Percentiles rank a stretch among this genome's conserved stretches.
phyloP scores from a whole-genome alignment of 2,329 filamentous ascomycete genomes.

The Metarhizium anisopliae region DNA sequence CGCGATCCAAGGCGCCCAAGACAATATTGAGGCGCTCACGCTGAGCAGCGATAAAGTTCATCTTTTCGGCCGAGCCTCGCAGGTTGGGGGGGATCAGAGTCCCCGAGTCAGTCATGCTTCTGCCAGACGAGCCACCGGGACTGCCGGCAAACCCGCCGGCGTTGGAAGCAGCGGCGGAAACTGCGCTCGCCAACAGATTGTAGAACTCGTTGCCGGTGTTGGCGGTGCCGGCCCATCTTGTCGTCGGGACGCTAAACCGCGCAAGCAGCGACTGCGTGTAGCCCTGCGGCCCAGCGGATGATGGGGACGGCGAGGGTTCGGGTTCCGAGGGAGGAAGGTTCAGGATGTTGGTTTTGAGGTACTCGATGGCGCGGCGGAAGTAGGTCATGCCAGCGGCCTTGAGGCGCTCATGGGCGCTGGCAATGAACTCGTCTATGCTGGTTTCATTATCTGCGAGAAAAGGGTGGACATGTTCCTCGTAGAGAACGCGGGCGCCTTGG shows the following conservation, averaged over 20 bases:
- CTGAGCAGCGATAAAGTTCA: conserved; percentile 69
- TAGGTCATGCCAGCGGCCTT: conserved; percentile 70
- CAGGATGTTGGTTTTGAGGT: conserved; percentile 68
- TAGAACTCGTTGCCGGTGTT: conserved; percentile 59
- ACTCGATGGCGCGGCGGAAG: conserved; percentile 60
- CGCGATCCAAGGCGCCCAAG: conserved; percentile 68
- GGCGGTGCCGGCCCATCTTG: conserved; percentile 45
- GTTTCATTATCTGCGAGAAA: conserved; percentile 81
- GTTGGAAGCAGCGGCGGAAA: conserved; percentile 53
- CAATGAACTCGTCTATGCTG: conserved; percentile 86
- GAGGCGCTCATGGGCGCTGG: conserved; percentile 67
- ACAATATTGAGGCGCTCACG: conserved; percentile 68
- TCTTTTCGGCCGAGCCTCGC: conserved; percentile 54
- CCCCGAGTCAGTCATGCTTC: conserved; percentile 31
- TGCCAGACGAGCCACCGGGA: conserved; percentile 4
- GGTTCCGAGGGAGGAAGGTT: conserved; percentile 47
- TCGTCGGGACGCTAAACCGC: conserved; percentile 73
- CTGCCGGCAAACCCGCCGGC: conserved; percentile 25
- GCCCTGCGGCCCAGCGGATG: conserved; percentile 33
- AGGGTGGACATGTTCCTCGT: conserved; percentile 77
- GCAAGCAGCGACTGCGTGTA: conserved; percentile 80
- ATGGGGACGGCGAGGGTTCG: conserved; percentile 29
- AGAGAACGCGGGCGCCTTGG: conserved; percentile 83
- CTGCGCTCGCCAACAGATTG: conserved; percentile 64
- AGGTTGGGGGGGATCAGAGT: conserved; percentile 65